Percentiles rank a stretch among this genome's conserved stretches.
These are phyloP conservation scores for Vitellaria paradoxa DNA, from an alignment of 179 eudicot species.

Conservation along the genomic window DNA sequence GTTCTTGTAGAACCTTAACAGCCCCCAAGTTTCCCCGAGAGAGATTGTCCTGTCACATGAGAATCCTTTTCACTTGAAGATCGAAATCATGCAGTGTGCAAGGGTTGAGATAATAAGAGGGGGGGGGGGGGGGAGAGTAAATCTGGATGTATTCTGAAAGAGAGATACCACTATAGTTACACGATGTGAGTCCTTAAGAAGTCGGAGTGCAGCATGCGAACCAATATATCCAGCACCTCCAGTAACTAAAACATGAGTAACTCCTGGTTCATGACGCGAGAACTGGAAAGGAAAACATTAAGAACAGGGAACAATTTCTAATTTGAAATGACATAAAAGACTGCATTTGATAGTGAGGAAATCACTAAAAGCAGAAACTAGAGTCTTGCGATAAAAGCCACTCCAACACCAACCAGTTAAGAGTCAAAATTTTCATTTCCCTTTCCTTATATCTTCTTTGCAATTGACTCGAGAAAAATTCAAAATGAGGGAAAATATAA, in stretches of 20 bases:
- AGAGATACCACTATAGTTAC: slow-evolving; percentile 90
- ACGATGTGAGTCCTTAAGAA: slow-evolving; percentile 76
- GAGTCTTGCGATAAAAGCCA: too few relatives aligned
- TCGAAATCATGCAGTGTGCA: background rate
- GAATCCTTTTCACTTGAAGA: slow-evolving; percentile 12
- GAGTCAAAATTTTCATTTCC: too few relatives aligned
- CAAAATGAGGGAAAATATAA: too few relatives aligned
- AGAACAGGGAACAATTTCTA: background rate
- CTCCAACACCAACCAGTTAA: too few relatives aligned
- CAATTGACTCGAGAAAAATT: too few relatives aligned
- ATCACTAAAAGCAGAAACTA: too few relatives aligned
- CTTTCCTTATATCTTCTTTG: too few relatives aligned
- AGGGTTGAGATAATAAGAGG: background rate
- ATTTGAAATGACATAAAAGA: background rate
- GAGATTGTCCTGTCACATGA: slow-evolving; percentile 71
- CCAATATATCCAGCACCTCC: slow-evolving; percentile 99
- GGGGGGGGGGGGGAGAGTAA: too few relatives aligned
- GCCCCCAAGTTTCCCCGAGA: slow-evolving; percentile 97
- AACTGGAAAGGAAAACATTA: slow-evolving; percentile 40
- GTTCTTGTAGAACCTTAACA: slow-evolving; percentile 67
- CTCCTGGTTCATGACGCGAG: slow-evolving; percentile 72
- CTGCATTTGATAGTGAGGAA: too few relatives aligned
- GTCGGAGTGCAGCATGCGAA: slow-evolving; percentile 90
- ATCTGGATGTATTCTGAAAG: background rate
- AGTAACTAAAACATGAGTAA: slow-evolving; percentile 90